phyloP scores from a whole-genome alignment of 257 asterid species.

The Solanum bulbocastanum region DNA sequence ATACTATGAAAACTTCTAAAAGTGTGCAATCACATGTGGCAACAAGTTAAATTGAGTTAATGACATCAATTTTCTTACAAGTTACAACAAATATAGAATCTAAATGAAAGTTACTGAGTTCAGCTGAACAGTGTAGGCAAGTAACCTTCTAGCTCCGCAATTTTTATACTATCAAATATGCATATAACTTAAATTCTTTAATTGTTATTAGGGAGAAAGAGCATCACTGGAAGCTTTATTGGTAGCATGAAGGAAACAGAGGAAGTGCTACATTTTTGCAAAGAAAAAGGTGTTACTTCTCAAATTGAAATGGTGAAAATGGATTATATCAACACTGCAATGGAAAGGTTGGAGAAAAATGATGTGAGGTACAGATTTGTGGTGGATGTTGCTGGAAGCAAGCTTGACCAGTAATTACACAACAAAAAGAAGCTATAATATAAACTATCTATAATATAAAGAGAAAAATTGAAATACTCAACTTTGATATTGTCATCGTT shows the following conservation, averaged over 20 bases:
- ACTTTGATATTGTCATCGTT: background rate
- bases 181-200: background rate
- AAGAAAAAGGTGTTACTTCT: slow-evolving; percentile 55
- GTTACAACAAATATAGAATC: background rate
- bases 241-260: slow-evolving; percentile 89
- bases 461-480: background rate
- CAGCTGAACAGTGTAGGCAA: no score
- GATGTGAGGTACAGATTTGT: slow-evolving; percentile 89
- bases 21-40: background rate
- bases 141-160: no score
- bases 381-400: slow-evolving; percentile 87
- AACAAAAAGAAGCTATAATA: no score
- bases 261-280: slow-evolving; percentile 89
- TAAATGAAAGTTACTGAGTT: background rate
- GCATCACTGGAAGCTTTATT: slow-evolving; percentile 74
- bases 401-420: slow-evolving; percentile 29
- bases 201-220: slow-evolving; percentile 54
- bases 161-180: background rate
- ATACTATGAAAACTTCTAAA: background rate
- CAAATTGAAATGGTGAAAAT: slow-evolving; percentile 76
- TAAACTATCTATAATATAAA: background rate
- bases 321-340: slow-evolving; percentile 77
- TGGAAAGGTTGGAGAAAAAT: slow-evolving; percentile 84
- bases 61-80: background rate
- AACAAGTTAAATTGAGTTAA: background rate